A percentile compares a stretch with the other conserved stretches of the same genome.
Conservation (phyloP, 2,329 filamentous ascomycete species). For the Fusarium chlamydosporum region DNA sequence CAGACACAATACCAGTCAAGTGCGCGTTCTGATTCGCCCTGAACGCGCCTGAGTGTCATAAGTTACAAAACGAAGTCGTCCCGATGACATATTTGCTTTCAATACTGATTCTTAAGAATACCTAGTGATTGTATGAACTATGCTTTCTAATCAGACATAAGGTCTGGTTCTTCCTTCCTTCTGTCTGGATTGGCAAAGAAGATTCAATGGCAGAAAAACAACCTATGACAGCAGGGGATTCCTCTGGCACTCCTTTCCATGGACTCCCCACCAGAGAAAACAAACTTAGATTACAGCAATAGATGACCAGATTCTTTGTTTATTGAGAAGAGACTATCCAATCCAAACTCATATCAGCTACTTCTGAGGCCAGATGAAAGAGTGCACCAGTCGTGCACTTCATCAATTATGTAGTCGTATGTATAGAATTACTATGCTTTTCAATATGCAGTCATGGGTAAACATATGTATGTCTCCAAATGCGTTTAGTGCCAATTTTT, state of each 20-base stretch:
- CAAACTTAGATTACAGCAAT: constrained; percentile 1
- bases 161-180: no score
- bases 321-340: not conserved
- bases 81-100: not conserved
- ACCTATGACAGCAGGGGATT: not conserved
- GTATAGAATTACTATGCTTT: not conserved
- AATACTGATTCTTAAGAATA: not conserved
- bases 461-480: constrained; percentile 2
- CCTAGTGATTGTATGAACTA: not conserved
- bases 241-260: not conserved
- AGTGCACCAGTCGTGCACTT: not conserved
- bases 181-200: not conserved
- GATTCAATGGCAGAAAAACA: not conserved
- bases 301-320: not conserved
- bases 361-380: not conserved
- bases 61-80: constrained; percentile 5
- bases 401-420: not conserved
- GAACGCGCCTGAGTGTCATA: constrained; percentile 2
- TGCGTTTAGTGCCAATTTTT: constrained; percentile 26
- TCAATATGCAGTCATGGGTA: not conserved
- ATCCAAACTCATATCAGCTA: not conserved
- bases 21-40: constrained; percentile 42
- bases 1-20: constrained; percentile 37
- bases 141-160: constrained; percentile 6
- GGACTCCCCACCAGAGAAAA: constrained; percentile 3